Percentiles rank a stretch among this genome's conserved stretches.
Evolutionary conservation across 495 filamentous ascomycete species (phyloP).

Genomic region (Friedmanniomyces simplex): DNA sequence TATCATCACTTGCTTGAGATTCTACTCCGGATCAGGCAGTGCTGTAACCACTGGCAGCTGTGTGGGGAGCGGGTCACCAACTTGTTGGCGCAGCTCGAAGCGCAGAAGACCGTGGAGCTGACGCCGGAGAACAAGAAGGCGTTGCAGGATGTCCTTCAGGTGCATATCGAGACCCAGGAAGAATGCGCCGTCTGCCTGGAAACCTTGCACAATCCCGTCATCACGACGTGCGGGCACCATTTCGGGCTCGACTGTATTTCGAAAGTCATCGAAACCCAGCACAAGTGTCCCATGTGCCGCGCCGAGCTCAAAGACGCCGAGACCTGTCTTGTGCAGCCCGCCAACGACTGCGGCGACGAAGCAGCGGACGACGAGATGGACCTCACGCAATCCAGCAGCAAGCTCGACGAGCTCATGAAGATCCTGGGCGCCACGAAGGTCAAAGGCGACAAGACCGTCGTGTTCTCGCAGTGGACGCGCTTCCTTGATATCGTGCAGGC

Average conservation of each 20-base stretch:
- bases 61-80: slow-evolving; percentile 62
- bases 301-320: slow-evolving; percentile 47
- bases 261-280: slow-evolving; percentile 65
- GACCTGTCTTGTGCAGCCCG: slow-evolving; percentile 52
- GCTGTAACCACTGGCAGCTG: slow-evolving; percentile 81
- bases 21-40: slow-evolving; percentile 73
- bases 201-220: slow-evolving; percentile 59
- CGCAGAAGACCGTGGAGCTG: slow-evolving; percentile 54
- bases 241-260: slow-evolving; percentile 70
- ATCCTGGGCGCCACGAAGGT: slow-evolving; percentile 62
- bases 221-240: slow-evolving; percentile 79
- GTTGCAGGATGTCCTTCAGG: slow-evolving; percentile 65
- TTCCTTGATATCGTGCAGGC: slow-evolving; percentile 72
- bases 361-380: slow-evolving; percentile 43
- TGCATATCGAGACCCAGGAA: slow-evolving; percentile 72
- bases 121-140: slow-evolving; percentile 63
- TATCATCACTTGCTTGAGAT: slow-evolving; percentile 69
- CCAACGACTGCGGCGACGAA: slow-evolving; percentile 36
- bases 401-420: slow-evolving; percentile 70
- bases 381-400: slow-evolving; percentile 59
- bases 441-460: slow-evolving; percentile 61
- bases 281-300: slow-evolving; percentile 84
- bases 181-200: slow-evolving; percentile 81
- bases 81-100: slow-evolving; percentile 55
- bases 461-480: slow-evolving; percentile 91